These are phyloP conservation scores for Alternaria novae-zelandiae DNA, from an alignment of 2,329 filamentous ascomycete species.

Conservation along the genomic window DNA sequence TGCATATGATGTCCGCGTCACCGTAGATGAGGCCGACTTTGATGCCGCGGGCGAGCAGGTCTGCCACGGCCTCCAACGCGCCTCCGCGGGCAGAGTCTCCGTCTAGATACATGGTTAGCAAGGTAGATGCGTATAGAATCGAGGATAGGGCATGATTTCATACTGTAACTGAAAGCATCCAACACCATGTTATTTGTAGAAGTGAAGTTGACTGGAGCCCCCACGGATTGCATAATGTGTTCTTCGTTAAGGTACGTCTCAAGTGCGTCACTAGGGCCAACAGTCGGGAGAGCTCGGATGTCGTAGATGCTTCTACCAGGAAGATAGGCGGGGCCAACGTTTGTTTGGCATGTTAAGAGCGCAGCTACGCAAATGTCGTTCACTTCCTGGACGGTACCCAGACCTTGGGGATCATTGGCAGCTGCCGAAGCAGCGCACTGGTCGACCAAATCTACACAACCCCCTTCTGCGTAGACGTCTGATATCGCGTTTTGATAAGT, in stretches of 20 bases:
- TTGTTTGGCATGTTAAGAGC: constrained; percentile 30
- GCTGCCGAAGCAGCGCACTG: constrained; percentile 42
- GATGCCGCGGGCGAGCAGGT: constrained; percentile 51
- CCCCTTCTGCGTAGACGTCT: constrained; percentile 55
- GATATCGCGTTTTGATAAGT: constrained; percentile 56
- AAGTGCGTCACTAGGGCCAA: constrained; percentile 53
- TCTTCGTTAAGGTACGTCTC: constrained; percentile 59
- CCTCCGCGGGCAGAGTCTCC: constrained; percentile 55
- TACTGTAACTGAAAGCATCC: constrained; percentile 46
- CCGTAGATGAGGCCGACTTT: constrained; percentile 74
- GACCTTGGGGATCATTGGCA: constrained; percentile 41
- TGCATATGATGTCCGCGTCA: constrained; percentile 63
- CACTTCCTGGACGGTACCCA: constrained; percentile 40
- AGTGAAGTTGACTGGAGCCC: constrained; percentile 59
- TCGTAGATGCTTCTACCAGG: constrained; percentile 53
- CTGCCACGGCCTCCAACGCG: constrained; percentile 50
- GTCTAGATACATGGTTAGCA: constrained; percentile 33
- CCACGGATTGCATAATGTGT: constrained; percentile 57
- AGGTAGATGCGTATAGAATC: not conserved
- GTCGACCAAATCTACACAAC: constrained; percentile 58
- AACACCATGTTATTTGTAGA: constrained; percentile 50
- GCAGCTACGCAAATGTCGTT: constrained; percentile 24
- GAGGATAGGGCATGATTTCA: not conserved
- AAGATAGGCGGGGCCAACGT: constrained; percentile 22
- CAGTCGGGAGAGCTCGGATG: constrained; percentile 47